Evolutionary conservation across 2,329 filamentous ascomycete species (phyloP).

Genomic region (Hymenoscyphus infarciens): DNA sequence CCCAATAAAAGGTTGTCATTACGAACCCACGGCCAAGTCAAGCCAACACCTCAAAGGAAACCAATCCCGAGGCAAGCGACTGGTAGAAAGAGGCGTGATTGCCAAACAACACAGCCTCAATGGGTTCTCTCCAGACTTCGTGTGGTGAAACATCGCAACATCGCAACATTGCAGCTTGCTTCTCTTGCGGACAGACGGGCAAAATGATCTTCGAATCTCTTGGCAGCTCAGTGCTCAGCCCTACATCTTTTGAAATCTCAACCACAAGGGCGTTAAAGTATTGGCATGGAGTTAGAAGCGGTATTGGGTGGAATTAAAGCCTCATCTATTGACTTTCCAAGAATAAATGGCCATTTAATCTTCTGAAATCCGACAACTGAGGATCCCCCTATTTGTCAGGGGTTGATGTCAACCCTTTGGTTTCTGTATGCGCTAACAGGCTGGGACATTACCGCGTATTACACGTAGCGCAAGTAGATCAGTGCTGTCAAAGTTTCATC

Average conservation of each 20-base stretch:
- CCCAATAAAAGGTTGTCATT: background rate
- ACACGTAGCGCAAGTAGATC: background rate
- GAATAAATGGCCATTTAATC: background rate
- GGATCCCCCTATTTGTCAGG: no score
- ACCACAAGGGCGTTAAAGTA: background rate
- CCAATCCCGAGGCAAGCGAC: background rate
- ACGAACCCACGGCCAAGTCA: constrained; percentile 1
- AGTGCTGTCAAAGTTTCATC: constrained; percentile 3
- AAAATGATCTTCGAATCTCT: background rate
- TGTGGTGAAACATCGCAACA: constrained; percentile 1
- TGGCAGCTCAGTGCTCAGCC: constrained; percentile 1
- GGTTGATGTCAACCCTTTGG: no score
- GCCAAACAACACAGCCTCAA: background rate
- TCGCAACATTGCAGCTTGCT: no score
- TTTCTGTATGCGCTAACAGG: no score
- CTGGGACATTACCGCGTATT: background rate
- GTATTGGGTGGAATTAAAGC: background rate
- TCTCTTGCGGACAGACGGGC: background rate
- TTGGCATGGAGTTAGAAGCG: background rate
- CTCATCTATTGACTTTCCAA: background rate
- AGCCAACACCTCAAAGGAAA: background rate
- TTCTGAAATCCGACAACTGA: no score
- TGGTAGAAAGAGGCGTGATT: background rate
- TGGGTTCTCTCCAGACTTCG: background rate
- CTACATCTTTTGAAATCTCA: background rate